These are phyloP conservation scores for Chloris gayana DNA, from an alignment of 176 grass and related monocot species.

Conservation along the genomic window DNA sequence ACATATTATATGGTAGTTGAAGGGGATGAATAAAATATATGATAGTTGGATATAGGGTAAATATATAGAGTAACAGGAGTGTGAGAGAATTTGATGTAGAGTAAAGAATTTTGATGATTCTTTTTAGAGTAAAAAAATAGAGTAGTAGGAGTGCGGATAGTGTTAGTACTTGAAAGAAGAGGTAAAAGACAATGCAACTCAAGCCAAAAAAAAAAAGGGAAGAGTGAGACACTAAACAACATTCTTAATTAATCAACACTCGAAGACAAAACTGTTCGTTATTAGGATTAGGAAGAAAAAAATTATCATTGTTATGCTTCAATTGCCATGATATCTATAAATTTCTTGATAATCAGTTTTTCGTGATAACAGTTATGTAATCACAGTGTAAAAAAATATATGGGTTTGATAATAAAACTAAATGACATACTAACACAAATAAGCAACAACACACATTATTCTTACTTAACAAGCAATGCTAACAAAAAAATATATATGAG, in stretches of 20 bases:
- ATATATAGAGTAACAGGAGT: too few species aligned
- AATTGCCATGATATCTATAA: neutral
- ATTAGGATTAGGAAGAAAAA: neutral
- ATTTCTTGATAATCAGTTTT: neutral
- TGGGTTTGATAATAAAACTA: neutral
- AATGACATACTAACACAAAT: neutral
- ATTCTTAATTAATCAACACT: neutral
- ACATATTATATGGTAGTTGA: too few species aligned
- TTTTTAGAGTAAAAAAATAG: too few species aligned
- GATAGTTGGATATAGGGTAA: too few species aligned
- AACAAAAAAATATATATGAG: neutral
- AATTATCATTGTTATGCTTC: neutral
- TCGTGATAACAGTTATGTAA: too few species aligned
- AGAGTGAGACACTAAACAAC: neutral
- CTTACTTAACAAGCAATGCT: neutral
- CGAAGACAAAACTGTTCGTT: neutral
- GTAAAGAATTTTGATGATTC: too few species aligned
- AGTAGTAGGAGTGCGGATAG: too few species aligned
- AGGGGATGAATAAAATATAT: too few species aligned
- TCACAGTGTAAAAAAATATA: neutral
- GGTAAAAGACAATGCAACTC: neutral
- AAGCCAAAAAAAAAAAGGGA: neutral
- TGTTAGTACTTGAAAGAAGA: neutral
- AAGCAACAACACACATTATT: neutral
- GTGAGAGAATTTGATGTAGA: too few species aligned